phyloP scores from a whole-genome alignment of 192 early-diverging fungal species.

The Obelidium mucronatum region DNA sequence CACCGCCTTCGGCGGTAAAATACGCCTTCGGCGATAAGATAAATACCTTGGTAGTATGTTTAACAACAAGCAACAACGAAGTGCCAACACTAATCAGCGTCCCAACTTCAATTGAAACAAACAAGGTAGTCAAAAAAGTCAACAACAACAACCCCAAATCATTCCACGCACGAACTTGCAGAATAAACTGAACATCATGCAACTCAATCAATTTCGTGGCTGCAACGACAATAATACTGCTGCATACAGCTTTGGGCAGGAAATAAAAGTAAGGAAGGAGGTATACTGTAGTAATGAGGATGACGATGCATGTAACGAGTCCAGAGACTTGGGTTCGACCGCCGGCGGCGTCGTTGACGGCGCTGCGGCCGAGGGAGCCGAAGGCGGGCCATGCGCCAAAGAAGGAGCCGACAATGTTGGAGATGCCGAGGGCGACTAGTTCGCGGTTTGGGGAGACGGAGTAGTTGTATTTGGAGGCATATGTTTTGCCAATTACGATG shows the following conservation, averaged over 20 bases:
- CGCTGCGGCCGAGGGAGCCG: constrained; percentile 90
- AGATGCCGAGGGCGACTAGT: constrained; percentile 92
- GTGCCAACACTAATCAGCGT: constrained; percentile 89
- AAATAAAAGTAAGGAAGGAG: constrained; percentile 85
- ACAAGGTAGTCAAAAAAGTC: constrained; percentile 91
- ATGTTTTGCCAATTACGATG: constrained; percentile 93
- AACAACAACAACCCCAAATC: constrained; percentile 85
- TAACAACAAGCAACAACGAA: constrained; percentile 89
- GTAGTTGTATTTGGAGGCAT: constrained; percentile 91
- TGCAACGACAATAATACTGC: constrained; percentile 61
- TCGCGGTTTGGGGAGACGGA: constrained; percentile 94
- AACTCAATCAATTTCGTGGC: constrained; percentile 59
- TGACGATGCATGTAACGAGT: constrained; percentile 78
- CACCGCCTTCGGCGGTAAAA: no score
- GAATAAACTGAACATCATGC: constrained; percentile 60
- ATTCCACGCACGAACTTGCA: constrained; percentile 59
- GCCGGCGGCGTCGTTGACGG: constrained; percentile 93
- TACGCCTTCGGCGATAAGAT: not conserved
- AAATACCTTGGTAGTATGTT: constrained; percentile 78
- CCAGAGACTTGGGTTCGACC: constrained; percentile 90
- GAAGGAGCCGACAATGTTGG: constrained; percentile 82
- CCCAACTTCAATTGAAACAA: constrained; percentile 90
- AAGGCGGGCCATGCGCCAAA: constrained; percentile 84
- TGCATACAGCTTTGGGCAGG: constrained; percentile 80
- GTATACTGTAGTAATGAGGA: constrained; percentile 80